Evolutionary conservation across 2,329 filamentous ascomycete species (phyloP), one percentile per base, ranked within the genome.

Genomic region (Teratosphaeria viscida): DNA sequence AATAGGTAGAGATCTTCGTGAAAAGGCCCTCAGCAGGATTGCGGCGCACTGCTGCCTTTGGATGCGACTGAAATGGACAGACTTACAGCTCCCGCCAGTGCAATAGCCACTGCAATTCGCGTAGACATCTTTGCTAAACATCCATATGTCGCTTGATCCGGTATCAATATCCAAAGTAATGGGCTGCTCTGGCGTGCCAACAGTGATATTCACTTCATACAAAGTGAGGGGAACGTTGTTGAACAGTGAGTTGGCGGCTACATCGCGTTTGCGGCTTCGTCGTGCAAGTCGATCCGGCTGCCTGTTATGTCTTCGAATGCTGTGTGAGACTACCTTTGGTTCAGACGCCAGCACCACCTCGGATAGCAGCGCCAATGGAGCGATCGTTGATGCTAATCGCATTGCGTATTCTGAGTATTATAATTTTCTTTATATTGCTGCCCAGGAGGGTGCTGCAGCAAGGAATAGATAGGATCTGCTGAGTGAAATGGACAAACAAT

Each of bases 121-220:
- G 23, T 49, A 49, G 6, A 19, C 8, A 19, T 19, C 43, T 26
- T n/a, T 19, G n/a, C 23, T 37, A 27, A 56, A 56, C 55, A 81
- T 77, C 83, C 83, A 86, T 10, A 86, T 72, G 73, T 86, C 83
- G 64, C 82, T 84, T 65, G 81, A 84, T 35, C 83, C 83, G 7
- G 83, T 86, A 63, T 86, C 83, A 64, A 86, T 76, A 65, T 85
- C 80, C 58, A 85, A 67, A 49, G 79, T 78, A 56, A 86, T 69
- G 14, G 65, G 70, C 65, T 86, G 83, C 47, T 69, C 68, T 0
- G 83, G 83, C 0, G 83, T 85, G 27, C 83, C 83, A 11, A 86
- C 64, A 8, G 75, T 79, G 53, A 81, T 73, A 61, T 84, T 84
- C 61, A 80, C 80, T 65, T 79, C 83, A 67, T 85, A 85, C 5